Percentiles rank a stretch among this genome's conserved stretches.
These are phyloP conservation scores for Lecanicillium sp. DNA, from an alignment of 2,329 filamentous ascomycete genomes.

Conservation along the genomic window DNA sequence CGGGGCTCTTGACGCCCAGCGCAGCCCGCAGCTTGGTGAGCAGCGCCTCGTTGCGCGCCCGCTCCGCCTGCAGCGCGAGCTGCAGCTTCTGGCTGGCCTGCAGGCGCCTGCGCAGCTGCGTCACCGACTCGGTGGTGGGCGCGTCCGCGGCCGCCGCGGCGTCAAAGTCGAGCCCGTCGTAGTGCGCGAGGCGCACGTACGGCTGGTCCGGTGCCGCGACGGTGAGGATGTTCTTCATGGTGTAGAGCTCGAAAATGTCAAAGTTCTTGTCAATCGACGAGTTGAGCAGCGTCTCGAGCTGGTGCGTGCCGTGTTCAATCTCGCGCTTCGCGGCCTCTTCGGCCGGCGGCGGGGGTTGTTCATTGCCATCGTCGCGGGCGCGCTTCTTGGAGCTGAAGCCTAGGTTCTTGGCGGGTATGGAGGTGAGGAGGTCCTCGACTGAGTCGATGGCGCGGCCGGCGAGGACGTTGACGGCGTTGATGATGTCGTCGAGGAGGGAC, in stretches of 20 bases:
- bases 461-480: constrained; percentile 91
- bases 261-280: constrained; percentile 78
- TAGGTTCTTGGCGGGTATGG: constrained; percentile 64
- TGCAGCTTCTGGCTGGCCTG: constrained; percentile 74
- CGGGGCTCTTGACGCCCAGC: constrained; percentile 23
- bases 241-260: constrained; percentile 83
- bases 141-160: constrained; percentile 14
- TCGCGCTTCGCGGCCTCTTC: constrained; percentile 47
- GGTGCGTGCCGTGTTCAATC: constrained; percentile 81
- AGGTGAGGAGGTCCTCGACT: constrained; percentile 74
- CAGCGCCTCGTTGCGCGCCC: constrained; percentile 62
- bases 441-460: constrained; percentile 84
- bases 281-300: constrained; percentile 75
- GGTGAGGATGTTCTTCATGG: constrained; percentile 75
- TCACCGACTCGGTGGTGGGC: constrained; percentile 61
- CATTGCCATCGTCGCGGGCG: constrained; percentile 17
- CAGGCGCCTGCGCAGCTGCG: constrained; percentile 63
- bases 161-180: constrained; percentile 57
- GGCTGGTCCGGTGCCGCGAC: constrained; percentile 61
- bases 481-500: constrained; percentile 95
- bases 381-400: constrained; percentile 60
- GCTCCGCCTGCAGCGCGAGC: constrained; percentile 60
- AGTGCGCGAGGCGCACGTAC: constrained; percentile 80
- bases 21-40: constrained; percentile 53
- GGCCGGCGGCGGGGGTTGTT: constrained; percentile 25